Base-by-base conservation (phyloP, 192 early-diverging fungal species). In the Rhizophagus prolifer region DNA sequence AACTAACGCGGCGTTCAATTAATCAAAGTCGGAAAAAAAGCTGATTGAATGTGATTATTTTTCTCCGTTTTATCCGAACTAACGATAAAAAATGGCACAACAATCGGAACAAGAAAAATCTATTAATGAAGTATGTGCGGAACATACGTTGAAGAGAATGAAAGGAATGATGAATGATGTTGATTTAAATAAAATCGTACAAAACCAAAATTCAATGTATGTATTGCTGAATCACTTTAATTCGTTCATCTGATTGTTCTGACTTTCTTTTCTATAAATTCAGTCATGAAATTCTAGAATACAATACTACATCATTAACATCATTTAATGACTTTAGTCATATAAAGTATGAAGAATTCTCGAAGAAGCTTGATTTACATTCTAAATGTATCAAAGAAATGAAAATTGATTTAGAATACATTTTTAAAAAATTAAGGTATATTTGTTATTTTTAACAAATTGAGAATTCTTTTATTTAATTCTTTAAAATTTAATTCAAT, bases 331-430 rank as follows among this genome's bases (percentile, higher is more conserved):
- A 71, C 23, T 54, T 30, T 7, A 71, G 70, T 58, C 14, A 41
- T 14, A 25, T 25, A 30, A 74, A 74, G 34, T 74, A 74, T 62
- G 58, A 74, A 44, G 72, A 74, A 61, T 36, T 74, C n/a, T 26
- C 28, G 7, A 74, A 61, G 44, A 74, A 74, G 58, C 60, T 61
- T 74, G 72, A 74, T 36, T 38, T n/a, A 23, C 54, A 74, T 41
- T 23, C 72, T 38, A 74, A 74, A 62, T 62, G 59, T 74, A 47
- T 74, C 8, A 74, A 74, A 46, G 72, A 74, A 28, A 74, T 74
- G 72, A 74, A 74, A 74, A 12, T 31, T 41, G 72, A 74, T 60
- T 44, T 74, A 36, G 72, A 74, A 44, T 74, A 74, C 62, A 74
- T 74, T 41, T 74, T 74, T 62, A 74, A 74, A 50, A 74, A 74